Evolutionary conservation across 2,329 filamentous ascomycete genomes (phyloP).

Genomic region (Cladosporium halotolerans): DNA sequence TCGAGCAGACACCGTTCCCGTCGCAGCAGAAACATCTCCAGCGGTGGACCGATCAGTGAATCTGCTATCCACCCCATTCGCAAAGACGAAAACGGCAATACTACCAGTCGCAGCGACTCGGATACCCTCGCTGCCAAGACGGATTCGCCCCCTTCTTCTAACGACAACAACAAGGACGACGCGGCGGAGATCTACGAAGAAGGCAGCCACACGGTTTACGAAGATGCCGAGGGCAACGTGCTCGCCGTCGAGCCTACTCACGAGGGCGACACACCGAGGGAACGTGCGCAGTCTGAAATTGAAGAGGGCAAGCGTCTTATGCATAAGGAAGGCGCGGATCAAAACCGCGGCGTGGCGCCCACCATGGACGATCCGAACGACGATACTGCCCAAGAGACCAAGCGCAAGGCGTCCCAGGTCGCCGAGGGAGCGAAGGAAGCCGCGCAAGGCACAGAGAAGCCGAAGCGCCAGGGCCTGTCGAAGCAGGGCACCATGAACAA

Average conservation of each 20-base stretch:
- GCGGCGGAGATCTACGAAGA: conserved; percentile 67
- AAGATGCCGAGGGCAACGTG: conserved; percentile 83
- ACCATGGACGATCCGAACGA: conserved; percentile 42
- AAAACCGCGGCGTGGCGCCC: conserved; percentile 37
- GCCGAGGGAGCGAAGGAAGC: conserved; percentile 63
- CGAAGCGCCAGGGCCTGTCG: conserved; percentile 36
- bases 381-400: conserved; percentile 35
- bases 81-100: conserved; percentile 27
- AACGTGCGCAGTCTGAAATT: conserved; percentile 56
- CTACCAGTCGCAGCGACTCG: conserved; percentile 37
- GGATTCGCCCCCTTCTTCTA: conserved; percentile 24
- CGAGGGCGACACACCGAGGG: conserved; percentile 41
- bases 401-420: conserved; percentile 38
- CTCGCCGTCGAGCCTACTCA: conserved; percentile 55
- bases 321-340: conserved; percentile 41
- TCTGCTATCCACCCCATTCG: conserved; percentile 74
- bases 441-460: conserved; percentile 32
- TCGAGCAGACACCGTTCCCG: conserved; percentile 57
- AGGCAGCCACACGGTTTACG: conserved; percentile 70
- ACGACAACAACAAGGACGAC: conserved; percentile 28
- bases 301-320: conserved; percentile 48
- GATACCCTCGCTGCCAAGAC: conserved; percentile 39
- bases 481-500: conserved; percentile 37
- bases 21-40: conserved; percentile 60
- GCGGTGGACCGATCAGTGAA: conserved; percentile 81